Evolutionary conservation across 768 basidiomycete genomes (phyloP).

Genomic region (Grammothele lineata): DNA sequence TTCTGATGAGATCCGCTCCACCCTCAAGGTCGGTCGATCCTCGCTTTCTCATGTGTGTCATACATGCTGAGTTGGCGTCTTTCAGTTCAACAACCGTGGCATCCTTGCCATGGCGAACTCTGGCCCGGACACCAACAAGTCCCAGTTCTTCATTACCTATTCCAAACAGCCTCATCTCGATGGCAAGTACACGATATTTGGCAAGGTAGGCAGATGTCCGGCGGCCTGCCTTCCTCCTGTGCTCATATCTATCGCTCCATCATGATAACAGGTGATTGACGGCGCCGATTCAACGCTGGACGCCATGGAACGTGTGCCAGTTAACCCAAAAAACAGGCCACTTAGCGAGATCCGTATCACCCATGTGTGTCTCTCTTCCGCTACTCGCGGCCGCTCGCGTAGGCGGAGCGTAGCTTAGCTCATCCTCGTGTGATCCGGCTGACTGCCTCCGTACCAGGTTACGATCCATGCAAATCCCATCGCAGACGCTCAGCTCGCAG

Average conservation of each 20-base stretch:
- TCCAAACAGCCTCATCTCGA: conserved; percentile 93
- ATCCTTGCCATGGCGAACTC: conserved; percentile 98
- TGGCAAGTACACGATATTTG: conserved; percentile 91
- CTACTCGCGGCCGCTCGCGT: no score
- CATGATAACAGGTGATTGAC: conserved; percentile 68
- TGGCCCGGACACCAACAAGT: conserved; percentile 91
- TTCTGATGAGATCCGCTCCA: conserved; percentile 88
- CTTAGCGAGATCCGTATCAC: conserved; percentile 79
- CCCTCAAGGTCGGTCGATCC: conserved; percentile 66
- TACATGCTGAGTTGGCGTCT: not conserved
- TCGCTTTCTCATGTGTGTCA: not conserved
- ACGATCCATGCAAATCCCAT: conserved; percentile 95
- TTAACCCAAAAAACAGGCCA: conserved; percentile 88
- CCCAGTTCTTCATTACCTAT: conserved; percentile 87
- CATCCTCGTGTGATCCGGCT: no score
- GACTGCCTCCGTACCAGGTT: conserved; percentile 39
- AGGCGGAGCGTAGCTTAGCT: not conserved
- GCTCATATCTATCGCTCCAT: not conserved
- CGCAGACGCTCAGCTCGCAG: conserved; percentile 57
- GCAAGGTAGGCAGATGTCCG: conserved; percentile 40
- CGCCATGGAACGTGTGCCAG: conserved; percentile 88
- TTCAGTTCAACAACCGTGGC: conserved; percentile 92
- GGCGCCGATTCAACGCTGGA: conserved; percentile 93
- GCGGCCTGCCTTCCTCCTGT: not conserved
- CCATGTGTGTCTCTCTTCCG: conserved; percentile 59